phyloP scores from a whole-genome alignment of 495 filamentous ascomycete genomes.

The Podospora fimiseda region DNA sequence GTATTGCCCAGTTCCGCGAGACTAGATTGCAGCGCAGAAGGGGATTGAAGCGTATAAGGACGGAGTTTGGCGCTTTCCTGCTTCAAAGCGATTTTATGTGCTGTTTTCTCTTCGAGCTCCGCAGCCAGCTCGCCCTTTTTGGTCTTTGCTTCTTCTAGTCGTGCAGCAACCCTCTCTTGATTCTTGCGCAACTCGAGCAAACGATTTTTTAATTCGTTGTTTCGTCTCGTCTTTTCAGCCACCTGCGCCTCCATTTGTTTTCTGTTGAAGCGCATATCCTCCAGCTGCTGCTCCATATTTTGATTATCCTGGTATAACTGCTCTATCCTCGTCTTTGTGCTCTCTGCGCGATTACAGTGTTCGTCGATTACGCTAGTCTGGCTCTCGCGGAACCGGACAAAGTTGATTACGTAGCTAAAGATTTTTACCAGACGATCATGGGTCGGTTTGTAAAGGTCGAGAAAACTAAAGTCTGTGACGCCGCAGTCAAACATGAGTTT shows the following conservation, averaged over 20 bases:
- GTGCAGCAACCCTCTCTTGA: constrained; percentile 71
- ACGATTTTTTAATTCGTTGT: constrained; percentile 74
- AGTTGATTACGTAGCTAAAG: constrained; percentile 96
- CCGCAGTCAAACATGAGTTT: constrained; percentile 79
- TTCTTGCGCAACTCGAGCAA: constrained; percentile 68
- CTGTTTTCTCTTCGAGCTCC: constrained; percentile 73
- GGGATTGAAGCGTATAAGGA: constrained; percentile 86
- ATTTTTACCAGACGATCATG: constrained; percentile 82
- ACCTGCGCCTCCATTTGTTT: constrained; percentile 72
- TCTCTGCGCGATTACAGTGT: constrained; percentile 84
- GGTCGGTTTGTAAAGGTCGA: constrained; percentile 81
- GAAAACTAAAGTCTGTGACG: constrained; percentile 87
- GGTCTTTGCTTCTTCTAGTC: constrained; percentile 65
- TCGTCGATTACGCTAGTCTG: constrained; percentile 80
- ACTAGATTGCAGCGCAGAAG: constrained; percentile 71
- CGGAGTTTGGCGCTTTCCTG: constrained; percentile 82
- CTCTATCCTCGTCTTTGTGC: constrained; percentile 78
- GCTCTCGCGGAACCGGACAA: constrained; percentile 90
- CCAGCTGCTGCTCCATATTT: constrained; percentile 70
- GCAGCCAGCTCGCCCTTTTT: constrained; percentile 67
- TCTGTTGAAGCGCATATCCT: constrained; percentile 70
- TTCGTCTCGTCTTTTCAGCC: constrained; percentile 71
- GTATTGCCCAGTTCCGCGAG: constrained; percentile 74
- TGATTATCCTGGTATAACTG: constrained; percentile 80
- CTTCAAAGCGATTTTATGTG: constrained; percentile 48